Conservation (phyloP, 106 monocot species). For the Phalaenopsis equestris region DNA sequence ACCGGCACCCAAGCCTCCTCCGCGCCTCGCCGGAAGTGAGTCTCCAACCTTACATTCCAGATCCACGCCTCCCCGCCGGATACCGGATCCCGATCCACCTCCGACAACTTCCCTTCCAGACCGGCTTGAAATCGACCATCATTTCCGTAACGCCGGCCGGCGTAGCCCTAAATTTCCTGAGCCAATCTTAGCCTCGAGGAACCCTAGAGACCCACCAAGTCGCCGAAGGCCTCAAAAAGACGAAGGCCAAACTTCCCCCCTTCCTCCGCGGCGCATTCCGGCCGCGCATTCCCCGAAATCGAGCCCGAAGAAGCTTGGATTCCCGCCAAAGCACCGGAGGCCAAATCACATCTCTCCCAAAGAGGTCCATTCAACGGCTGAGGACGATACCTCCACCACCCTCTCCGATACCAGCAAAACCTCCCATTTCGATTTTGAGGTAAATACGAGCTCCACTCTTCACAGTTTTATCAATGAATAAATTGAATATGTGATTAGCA, state of each 20-base stretch:
- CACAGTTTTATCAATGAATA: not conserved
- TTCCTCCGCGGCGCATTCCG: conserved; percentile 20
- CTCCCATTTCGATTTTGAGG: conserved; percentile 57
- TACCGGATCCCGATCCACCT: not conserved
- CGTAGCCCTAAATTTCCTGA: conserved; percentile 11
- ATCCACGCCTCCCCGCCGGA: not conserved
- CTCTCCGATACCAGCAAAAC: conserved; percentile 17
- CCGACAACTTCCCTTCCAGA: not conserved
- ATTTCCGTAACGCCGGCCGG: not conserved
- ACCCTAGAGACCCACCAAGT: not conserved
- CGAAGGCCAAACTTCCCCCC: conserved; percentile 2
- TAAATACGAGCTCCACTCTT: conserved; percentile 11
- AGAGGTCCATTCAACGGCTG: conserved; percentile 13
- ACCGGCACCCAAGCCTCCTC: conserved; percentile 19
- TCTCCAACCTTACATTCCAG: not conserved
- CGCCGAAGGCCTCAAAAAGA: conserved; percentile 16
- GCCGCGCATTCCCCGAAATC: conserved; percentile 25
- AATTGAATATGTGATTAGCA: not conserved
- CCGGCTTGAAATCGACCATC: not conserved
- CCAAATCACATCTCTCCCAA: not conserved
- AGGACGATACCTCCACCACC: conserved; percentile 20
- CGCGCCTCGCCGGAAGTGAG: conserved; percentile 7
- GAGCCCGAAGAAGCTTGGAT: not conserved
- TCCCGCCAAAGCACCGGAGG: conserved; percentile 28
- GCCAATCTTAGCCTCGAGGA: conserved; percentile 10